Base-by-base conservation (phyloP, 352 stramenopile genomes). In the Elongisporangium undulatum region DNA sequence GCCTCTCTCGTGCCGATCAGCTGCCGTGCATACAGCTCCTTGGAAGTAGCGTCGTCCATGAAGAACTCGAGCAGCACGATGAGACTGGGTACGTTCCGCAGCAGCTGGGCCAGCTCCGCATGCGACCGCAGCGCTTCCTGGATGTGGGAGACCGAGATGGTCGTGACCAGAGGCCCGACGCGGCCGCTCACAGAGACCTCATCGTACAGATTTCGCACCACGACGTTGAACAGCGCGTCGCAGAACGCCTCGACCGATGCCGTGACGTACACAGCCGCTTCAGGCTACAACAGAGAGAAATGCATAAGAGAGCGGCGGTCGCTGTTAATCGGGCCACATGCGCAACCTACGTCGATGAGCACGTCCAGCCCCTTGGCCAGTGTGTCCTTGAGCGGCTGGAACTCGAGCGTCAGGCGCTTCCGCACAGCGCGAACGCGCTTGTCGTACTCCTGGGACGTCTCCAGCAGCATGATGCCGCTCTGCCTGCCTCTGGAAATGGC, bases 361-460 rank as follows among this genome's bases (percentile, higher is more conserved):
- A 85, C 64, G 19, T 77, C 69, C 26, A 87, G 69, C 0, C 72
- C 73, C 26, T 72, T 73, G 38, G 77, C 64, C 22, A 85, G 73
- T 41, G 75, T 82, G 58, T 71, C 62, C 19, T 64, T 67, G 22
- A 87, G 74, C 51, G 77, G 71, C 53, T 77, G 68, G 49, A 82
- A 83, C 63, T 87, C 77, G 49, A 87, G 73, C 54, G 75, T 62
- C n/a, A 87, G 62, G 10, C 69, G 73, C 66, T 79, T 78, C 20
- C 59, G 66, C 63, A 87, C 50, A 50, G 71, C 58, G 29, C 73
- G 73, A 56, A 77, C 73, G 58, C 77, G 70, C 55, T 59, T 64
- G 61, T 82, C 72, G 63, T 66, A 75, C 49, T 82, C 71, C 7
- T 59, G 58, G 34, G 72, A 66, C 50, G 50, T 66, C 45, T 63